Conservation (phyloP, 2,329 filamentous ascomycete species). For the Akanthomyces muscarius region DNA sequence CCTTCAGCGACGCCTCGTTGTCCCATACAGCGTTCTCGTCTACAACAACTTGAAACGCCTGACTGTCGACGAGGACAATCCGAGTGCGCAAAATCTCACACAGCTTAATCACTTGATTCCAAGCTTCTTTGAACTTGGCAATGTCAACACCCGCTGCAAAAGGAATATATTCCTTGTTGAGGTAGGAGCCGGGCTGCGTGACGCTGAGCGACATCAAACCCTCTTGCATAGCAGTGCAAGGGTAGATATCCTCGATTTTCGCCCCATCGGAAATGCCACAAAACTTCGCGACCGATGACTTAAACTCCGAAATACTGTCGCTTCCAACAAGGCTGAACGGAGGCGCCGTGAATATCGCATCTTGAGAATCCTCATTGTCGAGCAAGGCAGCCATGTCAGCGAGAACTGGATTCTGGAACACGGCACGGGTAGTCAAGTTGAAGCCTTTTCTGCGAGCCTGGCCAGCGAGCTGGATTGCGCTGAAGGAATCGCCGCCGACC, state of each 20-base stretch:
- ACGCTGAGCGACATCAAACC: constrained; percentile 33
- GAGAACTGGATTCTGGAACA: background rate
- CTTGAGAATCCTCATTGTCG: background rate
- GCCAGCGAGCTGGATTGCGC: constrained; percentile 40
- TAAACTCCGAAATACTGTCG: background rate
- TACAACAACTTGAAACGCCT: constrained; percentile 19
- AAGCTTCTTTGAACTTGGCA: constrained; percentile 19
- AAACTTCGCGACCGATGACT: constrained; percentile 18
- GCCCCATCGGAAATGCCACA: constrained; percentile 21
- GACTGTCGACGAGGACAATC: constrained; percentile 19
- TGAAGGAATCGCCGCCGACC: constrained; percentile 42
- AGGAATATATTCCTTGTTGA: constrained; percentile 18
- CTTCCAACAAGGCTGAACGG: background rate
- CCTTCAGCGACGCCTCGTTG: background rate
- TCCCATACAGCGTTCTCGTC: constrained; percentile 12
- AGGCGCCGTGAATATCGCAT: background rate
- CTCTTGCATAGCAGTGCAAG: constrained; percentile 30
- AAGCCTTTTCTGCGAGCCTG: constrained; percentile 29
- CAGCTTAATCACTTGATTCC: constrained; percentile 19
- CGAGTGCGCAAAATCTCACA: constrained; percentile 23
- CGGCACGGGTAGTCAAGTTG: background rate
- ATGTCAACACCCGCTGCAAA: constrained; percentile 17
- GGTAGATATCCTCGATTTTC: constrained; percentile 34
- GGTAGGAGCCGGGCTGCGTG: constrained; percentile 24
- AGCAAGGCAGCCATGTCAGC: background rate